Conservation (phyloP, 495 filamentous ascomycete species). For the Pseudevernia furfuracea region DNA sequence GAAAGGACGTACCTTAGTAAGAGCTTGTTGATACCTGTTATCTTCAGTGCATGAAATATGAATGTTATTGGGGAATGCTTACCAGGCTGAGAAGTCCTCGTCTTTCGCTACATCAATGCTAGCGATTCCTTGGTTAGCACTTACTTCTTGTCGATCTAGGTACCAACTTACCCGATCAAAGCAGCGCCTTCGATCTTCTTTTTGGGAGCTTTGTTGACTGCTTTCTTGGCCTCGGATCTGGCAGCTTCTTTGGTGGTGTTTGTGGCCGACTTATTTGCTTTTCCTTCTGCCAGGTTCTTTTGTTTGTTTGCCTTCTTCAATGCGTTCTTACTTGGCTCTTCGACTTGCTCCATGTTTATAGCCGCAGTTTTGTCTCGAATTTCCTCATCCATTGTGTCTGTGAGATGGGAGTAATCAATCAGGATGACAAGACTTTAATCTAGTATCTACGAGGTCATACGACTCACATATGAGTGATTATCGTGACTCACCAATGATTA, state of each 20-base stretch:
- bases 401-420: neutral
- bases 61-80: neutral
- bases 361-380: conserved; percentile 24
- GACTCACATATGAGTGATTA: no score
- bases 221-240: conserved; percentile 40
- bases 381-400: conserved; percentile 6
- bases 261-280: conserved; percentile 56
- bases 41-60: neutral
- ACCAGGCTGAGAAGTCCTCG: conserved; percentile 81
- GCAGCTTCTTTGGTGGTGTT: conserved; percentile 40
- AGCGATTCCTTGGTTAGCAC: neutral
- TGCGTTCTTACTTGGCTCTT: conserved; percentile 52
- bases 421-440: neutral
- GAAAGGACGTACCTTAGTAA: conserved; percentile 52
- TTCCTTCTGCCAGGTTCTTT: conserved; percentile 56
- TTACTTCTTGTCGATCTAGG: neutral
- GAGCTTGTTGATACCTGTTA: conserved; percentile 70
- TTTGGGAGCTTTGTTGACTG: conserved; percentile 35
- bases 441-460: neutral
- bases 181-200: conserved; percentile 53
- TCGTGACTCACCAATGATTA: neutral
- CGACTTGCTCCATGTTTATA: conserved; percentile 15
- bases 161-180: conserved; percentile 48
- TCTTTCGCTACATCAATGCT: conserved; percentile 75
- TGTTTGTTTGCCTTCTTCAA: conserved; percentile 64